These are phyloP conservation scores for Picea mariana DNA, from an alignment of 83 land plant species.

Conservation along the genomic window DNA sequence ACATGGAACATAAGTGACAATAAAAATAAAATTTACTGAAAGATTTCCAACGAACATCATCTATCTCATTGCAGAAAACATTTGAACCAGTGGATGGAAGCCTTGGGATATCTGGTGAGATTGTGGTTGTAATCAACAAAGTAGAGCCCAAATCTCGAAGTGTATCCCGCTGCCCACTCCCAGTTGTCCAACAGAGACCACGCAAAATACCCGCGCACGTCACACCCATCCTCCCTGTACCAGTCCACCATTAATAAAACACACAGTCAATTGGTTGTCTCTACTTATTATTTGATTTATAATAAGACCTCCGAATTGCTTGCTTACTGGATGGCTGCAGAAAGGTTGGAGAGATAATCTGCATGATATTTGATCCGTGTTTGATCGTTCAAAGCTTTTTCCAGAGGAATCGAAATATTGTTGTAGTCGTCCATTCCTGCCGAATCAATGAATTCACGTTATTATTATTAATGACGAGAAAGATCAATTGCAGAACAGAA, in stretches of 20 bases:
- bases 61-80: constrained; percentile 27
- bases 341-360: constrained; percentile 56
- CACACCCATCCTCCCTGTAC: constrained; percentile 75
- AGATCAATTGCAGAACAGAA: constrained; percentile 9
- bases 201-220: constrained; percentile 66
- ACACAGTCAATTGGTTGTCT: background rate
- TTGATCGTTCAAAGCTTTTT: constrained; percentile 65
- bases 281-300: background rate
- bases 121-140: constrained; percentile 67
- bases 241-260: background rate
- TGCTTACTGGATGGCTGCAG: constrained; percentile 63
- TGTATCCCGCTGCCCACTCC: constrained; percentile 73
- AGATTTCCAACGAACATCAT: too few relatives aligned
- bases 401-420: constrained; percentile 29
- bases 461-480: background rate
- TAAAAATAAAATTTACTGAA: too few relatives aligned
- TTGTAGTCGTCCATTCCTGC: constrained; percentile 78
- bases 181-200: constrained; percentile 65
- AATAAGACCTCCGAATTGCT: too few relatives aligned
- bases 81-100: constrained; percentile 70
- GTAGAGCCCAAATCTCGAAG: constrained; percentile 71
- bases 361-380: constrained; percentile 69
- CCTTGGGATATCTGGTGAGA: constrained; percentile 65
- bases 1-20: too few relatives aligned
- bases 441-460: background rate